Conservation (phyloP, 1,284 basidiomycete genomes). For the Fistulinella cinereoalba region DNA sequence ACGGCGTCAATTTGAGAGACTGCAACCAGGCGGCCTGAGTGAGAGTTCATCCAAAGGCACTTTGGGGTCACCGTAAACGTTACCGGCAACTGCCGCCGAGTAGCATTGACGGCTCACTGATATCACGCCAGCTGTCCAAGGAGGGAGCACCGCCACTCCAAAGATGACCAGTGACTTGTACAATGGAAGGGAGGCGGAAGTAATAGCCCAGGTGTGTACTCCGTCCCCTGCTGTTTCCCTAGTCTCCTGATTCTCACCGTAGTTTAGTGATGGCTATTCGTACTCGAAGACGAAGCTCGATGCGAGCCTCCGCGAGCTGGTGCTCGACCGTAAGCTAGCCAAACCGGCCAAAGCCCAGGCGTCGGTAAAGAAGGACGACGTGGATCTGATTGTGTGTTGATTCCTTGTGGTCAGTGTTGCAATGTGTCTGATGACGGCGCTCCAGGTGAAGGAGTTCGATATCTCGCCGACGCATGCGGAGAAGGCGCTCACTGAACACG, state of each 20-base stretch:
- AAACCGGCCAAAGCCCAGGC: constrained; percentile 33
- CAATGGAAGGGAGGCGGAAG: constrained; percentile 31
- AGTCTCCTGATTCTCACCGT: too few species aligned
- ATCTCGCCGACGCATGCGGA: constrained; percentile 46
- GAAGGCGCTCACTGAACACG: constrained; percentile 37
- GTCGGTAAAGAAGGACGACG: constrained; percentile 43
- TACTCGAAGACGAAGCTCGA: constrained; percentile 54
- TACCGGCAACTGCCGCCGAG: too few species aligned
- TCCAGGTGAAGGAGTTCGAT: constrained; percentile 48
- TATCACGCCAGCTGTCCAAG: too few species aligned
- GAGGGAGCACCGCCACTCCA: constrained; percentile 23
- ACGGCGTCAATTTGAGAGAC: too few species aligned
- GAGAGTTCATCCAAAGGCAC: too few species aligned
- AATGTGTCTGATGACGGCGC: constrained; percentile 3
- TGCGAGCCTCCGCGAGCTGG: constrained; percentile 38
- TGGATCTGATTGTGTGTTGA: constrained; percentile 46
- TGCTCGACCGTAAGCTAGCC: constrained; percentile 24
- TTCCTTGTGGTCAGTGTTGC: not conserved
- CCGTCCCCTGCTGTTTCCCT: not conserved
- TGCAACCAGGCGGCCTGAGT: too few species aligned
- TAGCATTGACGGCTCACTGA: too few species aligned
- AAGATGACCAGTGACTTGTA: constrained; percentile 25
- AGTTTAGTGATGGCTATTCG: constrained; percentile 49
- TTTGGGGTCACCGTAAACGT: too few species aligned
- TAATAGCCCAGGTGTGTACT: constrained; percentile 27